These are phyloP conservation scores for Hypoxylon rubiginosum DNA, from an alignment of 2,329 filamentous ascomycete species.

Conservation along the genomic window DNA sequence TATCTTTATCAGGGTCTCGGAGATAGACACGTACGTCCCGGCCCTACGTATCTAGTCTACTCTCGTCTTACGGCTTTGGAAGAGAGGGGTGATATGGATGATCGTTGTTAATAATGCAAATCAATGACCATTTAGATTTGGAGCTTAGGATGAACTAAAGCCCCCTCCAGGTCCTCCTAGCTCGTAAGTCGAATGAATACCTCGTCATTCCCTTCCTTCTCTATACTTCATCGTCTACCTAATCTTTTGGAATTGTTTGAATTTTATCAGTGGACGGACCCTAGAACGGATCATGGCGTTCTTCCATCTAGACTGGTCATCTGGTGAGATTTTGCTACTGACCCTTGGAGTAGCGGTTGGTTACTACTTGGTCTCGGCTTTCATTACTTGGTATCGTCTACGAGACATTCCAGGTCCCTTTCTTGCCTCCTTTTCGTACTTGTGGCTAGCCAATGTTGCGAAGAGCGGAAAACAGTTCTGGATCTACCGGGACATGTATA, in stretches of 20 bases:
- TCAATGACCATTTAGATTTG: slow-evolving; percentile 2
- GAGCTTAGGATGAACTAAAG: not conserved
- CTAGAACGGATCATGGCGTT: slow-evolving; percentile 18
- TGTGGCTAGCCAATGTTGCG: slow-evolving; percentile 53
- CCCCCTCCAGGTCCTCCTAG: slow-evolving; percentile 5
- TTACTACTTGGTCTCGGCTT: slow-evolving; percentile 40
- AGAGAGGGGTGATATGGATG: slow-evolving; percentile 17
- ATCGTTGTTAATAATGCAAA: slow-evolving; percentile 8
- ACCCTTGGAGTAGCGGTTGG: not conserved
- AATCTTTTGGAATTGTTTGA: not conserved
- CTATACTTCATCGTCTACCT: not conserved
- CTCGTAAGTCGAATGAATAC: not conserved
- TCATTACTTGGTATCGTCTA: slow-evolving; percentile 52
- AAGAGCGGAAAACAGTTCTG: slow-evolving; percentile 38
- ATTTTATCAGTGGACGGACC: not conserved
- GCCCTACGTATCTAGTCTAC: not conserved
- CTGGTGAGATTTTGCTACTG: slow-evolving; percentile 10
- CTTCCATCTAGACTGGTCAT: slow-evolving; percentile 21
- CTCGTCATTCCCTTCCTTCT: not conserved
- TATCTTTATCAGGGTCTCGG: not conserved
- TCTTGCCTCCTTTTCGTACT: slow-evolving; percentile 54
- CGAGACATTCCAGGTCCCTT: slow-evolving; percentile 57
- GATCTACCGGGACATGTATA: slow-evolving; percentile 16
- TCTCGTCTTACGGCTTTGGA: not conserved
- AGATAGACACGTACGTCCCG: not conserved